phyloP scores from a whole-genome alignment of 129 eudicot species.

The Pulicaria dysenterica region DNA sequence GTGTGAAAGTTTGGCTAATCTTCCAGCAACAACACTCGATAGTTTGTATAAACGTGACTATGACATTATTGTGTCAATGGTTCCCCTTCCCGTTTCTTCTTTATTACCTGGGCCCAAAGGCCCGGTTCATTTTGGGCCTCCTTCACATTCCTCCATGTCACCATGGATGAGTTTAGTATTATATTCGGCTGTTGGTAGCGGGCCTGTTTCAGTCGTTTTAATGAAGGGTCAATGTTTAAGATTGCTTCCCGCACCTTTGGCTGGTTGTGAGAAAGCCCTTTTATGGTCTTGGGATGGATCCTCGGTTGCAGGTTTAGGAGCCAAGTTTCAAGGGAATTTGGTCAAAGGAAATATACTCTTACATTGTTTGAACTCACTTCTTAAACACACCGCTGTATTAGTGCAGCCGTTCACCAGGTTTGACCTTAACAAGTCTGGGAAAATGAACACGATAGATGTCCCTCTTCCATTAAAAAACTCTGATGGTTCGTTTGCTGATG shows the following conservation, averaged over 20 bases:
- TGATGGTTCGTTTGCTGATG: conserved; percentile 74
- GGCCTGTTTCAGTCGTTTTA: conserved; percentile 88
- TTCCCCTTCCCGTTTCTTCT: conserved; percentile 91
- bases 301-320: conserved; percentile 58
- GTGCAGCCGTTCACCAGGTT: conserved; percentile 80
- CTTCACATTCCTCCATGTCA: conserved; percentile 89
- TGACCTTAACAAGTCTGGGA: conserved; percentile 74
- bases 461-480: conserved; percentile 87
- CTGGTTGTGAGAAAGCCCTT: conserved; percentile 95
- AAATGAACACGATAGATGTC: conserved; percentile 60
- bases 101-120: conserved; percentile 91
- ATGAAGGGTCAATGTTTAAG: conserved; percentile 98
- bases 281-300: conserved; percentile 99
- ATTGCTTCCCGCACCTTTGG: conserved; percentile 94
- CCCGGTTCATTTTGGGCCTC: conserved; percentile 96
- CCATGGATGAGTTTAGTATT: conserved; percentile 97
- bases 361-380: conserved; percentile 89
- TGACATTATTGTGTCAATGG: conserved; percentile 93
- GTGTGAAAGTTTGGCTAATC: conserved; percentile 92
- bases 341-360: conserved; percentile 90
- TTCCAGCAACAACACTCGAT: conserved; percentile 80
- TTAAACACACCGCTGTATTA: conserved; percentile 79
- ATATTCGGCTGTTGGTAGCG: conserved; percentile 66
- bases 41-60: conserved; percentile 77
- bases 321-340: conserved; percentile 80